Base-by-base conservation (phyloP, 108 stramenopile genomes). In the Pseudonitzschia pungens region DNA sequence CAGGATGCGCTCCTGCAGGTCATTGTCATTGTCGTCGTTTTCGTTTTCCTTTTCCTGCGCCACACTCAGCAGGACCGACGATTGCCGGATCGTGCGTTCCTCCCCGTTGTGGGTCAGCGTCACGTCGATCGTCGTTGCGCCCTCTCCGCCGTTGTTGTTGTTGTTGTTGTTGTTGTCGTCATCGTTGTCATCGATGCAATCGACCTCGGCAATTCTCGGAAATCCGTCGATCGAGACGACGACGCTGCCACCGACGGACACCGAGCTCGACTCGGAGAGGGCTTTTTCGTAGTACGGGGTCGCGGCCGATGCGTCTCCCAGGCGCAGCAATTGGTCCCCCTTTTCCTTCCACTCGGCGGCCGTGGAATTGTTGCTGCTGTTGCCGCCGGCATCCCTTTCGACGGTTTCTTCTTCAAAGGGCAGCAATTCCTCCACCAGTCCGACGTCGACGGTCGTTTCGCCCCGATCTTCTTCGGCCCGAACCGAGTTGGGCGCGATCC, bases 251-350 rank as follows among this genome's bases (percentile, higher is more conserved):
- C 86, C 90, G 15, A 89, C 65, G 18, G 78, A 52, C 0, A 79
- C 15, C 29, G 65, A 64, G 43, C 79, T 76, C 21, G 88, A 69
- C 14, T 60, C n/a, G 22, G 18, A 45, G 3, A 89, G 63, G 12
- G 87, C 86, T 14, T 64, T 78, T 71, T 91, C 88, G 51, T 89
- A 91, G 68, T 86, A 87, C 2, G 81, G 51, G 41, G 83, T 60
- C 18, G 90, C 88, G 12, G 73, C 70, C 27, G 86, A 70, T 28
- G 82, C 78, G 73, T 91, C 90, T 32, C 78, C 71, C 15, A 83
- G 50, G 57, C 80, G 74, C 9, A 89, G 66, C 4, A 91, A 65
- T 33, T 76, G 66, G 68, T 91, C 90, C 18, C 81, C 90, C 16
- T 68, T 57, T 27, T 78, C 81, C 76, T 91, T 91, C 75, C 77